These are phyloP conservation scores for Marasmius fiardii DNA, from an alignment of 1,284 basidiomycete genomes.

Conservation along the genomic window DNA sequence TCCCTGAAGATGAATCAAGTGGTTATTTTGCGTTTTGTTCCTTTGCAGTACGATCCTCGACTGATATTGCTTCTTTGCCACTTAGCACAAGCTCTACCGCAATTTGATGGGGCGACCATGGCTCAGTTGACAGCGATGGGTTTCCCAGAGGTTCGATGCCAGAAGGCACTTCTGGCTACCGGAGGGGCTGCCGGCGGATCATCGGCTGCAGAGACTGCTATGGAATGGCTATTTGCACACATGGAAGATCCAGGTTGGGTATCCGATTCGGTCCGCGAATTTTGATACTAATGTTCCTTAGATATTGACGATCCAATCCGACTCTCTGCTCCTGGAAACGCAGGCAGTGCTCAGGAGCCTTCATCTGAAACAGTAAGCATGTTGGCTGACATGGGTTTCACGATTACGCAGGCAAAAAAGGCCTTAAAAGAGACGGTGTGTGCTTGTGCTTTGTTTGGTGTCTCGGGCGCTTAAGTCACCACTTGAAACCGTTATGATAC, in stretches of 20 bases:
- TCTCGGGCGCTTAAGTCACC: background rate
- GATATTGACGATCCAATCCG: conserved; percentile 88
- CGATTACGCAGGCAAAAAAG: conserved; percentile 79
- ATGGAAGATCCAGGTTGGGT: conserved; percentile 89
- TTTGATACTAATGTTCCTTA: conserved; percentile 22
- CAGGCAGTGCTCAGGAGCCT: conserved; percentile 46
- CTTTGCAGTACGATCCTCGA: background rate
- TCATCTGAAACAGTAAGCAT: conserved; percentile 66
- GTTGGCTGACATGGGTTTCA: conserved; percentile 95
- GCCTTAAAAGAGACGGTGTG: conserved; percentile 85
- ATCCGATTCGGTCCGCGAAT: background rate
- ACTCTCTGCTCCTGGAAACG: conserved; percentile 20
- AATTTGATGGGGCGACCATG: conserved; percentile 75
- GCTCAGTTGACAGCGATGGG: conserved; percentile 83
- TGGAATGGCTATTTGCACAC: conserved; percentile 95
- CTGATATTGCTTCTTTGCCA: conserved; percentile 11
- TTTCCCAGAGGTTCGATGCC: conserved; percentile 79
- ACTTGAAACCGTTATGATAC: background rate
- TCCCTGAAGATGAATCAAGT: conserved; percentile 49
- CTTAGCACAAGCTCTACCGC: conserved; percentile 39
- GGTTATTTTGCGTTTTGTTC: conserved; percentile 7
- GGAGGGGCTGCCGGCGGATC: conserved; percentile 55
- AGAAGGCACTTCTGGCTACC: conserved; percentile 89
- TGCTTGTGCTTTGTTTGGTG: conserved; percentile 8
- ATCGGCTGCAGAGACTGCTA: conserved; percentile 67